Evolutionary conservation across 805 yeast genomes (phyloP).

Genomic region (Pichia phayaonensis): DNA sequence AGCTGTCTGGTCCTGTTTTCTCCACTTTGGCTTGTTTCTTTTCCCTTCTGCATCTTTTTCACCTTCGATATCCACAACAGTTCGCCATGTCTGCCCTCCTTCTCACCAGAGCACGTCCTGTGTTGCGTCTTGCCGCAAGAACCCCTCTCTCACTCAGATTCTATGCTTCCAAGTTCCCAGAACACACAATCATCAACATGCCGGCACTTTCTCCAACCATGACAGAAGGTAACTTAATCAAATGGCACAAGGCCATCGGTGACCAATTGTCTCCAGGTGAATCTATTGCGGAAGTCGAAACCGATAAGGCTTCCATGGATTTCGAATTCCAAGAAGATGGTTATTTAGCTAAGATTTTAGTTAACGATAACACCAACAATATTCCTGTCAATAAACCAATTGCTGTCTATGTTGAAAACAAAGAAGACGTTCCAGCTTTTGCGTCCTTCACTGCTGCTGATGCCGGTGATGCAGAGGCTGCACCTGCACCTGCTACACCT

Average conservation of each 20-base stretch:
- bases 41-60: neutral
- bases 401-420: conserved; percentile 91
- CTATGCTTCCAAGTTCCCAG: conserved; percentile 28
- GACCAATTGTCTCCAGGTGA: conserved; percentile 89
- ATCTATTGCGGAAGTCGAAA: conserved; percentile 91
- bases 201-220: conserved; percentile 99
- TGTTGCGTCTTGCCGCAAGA: neutral
- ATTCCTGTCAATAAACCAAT: conserved; percentile 92
- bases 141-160: conserved; percentile 13
- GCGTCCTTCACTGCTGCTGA: conserved; percentile 77
- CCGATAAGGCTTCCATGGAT: conserved; percentile 97
- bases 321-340: conserved; percentile 98
- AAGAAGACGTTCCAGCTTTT: conserved; percentile 79
- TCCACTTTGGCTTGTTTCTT: neutral
- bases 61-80: neutral
- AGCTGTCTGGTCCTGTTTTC: neutral
- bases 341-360: conserved; percentile 75
- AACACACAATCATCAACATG: conserved; percentile 86
- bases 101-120: neutral
- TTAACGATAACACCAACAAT: conserved; percentile 81
- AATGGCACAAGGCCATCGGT: conserved; percentile 87
- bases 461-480: conserved; percentile 50
- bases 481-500: conserved; percentile 34
- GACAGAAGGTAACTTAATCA: conserved; percentile 90
- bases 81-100: neutral